Evolutionary conservation across 2,329 filamentous ascomycete genomes (phyloP), one percentile per base, ranked within the genome.

Genomic region (Cryphonectria carpinicola): DNA sequence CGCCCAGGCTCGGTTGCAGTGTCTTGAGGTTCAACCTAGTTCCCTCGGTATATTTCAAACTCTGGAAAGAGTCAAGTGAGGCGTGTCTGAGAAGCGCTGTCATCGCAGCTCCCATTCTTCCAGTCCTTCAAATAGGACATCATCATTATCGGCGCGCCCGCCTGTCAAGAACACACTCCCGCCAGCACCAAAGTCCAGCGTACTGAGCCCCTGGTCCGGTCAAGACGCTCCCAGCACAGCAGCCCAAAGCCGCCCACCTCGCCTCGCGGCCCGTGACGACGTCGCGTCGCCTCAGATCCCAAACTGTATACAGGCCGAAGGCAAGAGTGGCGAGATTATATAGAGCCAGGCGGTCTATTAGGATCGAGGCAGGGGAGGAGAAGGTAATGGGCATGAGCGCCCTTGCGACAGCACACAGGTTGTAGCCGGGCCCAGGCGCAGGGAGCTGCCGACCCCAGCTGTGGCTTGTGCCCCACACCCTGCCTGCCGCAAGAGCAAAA

Each of bases 171-270:
- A 72, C 49, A 49, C 49, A 49, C 58, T 72, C 69, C 4, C 71
- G 66, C 71, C 71, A 72, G 49, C 62, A 71, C 71, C 71, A 72
- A 0, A 72, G 25, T 4, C 71, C 69, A 7, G 66, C 66, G 56
- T 68, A 71, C 6, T 49, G 37, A 5, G 71, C 71, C 4, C 71
- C 71, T 4, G 66, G 63, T 25, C 69, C 71, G 35, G 69, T 37
- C 2, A 70, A 28, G 2, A 62, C 68, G 2, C 64, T 35, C 6
- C 69, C 69, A 13, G 60, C 14, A 22, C 66, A 32, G 11, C 65
- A n/a, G 11, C 62, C 63, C 2, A 68, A 10, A 4, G 63, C 66
- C 11, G 69, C 28, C 61, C 37, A 54, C 19, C 17, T 65, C 25
- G 71, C 49, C 25, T 69, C 69, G n/a, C 39, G 52, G 39, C 39